Evolutionary conservation across 2,329 filamentous ascomycete species (phyloP), one percentile per base, ranked within the genome.

Genomic region (Mariannaea elegans): DNA sequence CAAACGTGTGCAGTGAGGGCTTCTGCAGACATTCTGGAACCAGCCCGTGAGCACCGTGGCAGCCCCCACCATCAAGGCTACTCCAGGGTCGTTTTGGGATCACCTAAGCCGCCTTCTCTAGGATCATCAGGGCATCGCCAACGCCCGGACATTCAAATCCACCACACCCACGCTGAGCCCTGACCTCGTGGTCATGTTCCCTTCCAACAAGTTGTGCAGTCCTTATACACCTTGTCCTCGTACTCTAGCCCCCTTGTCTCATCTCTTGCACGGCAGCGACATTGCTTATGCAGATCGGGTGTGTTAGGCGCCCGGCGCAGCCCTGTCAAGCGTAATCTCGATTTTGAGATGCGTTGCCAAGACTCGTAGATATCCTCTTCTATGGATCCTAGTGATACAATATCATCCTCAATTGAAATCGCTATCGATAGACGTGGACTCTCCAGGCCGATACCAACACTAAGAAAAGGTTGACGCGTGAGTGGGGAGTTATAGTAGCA

Each of bases 11-110:
- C 19, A 19, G n/a, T 23, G 44, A 60, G 19, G 39, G 56, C 57
- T 70, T 70, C 66, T 60, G 62, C 34, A 49, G 65, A 65, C 38
- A 60, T 69, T 70, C 67, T 70, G 67, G 67, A 70, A 70, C 50
- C 60, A 61, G 54, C 44, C 47, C 41, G 36, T 48, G 42, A 21
- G 41, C 27, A 34, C 42, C 32, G 59, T 61, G 58, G 46, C 51
- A 54, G 54, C 53, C 64, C 59, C 64, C 64, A 64, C 54, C 61
- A 60, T 49, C 49, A 60, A 50, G 44, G 60, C 61, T 53, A 52
- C 65, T 64, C 41, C 44, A 53, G 41, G 19, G 41, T 38, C 31
- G 21, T 19, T 19, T 45, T 21, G 38, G 32, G 13, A 41, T 29
- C 31, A 46, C 41, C 58, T 57, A 47, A 29, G 44, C 18, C 21